These are phyloP conservation scores for Suillus alpinus DNA, from an alignment of 768 basidiomycete genomes.

Conservation along the genomic window DNA sequence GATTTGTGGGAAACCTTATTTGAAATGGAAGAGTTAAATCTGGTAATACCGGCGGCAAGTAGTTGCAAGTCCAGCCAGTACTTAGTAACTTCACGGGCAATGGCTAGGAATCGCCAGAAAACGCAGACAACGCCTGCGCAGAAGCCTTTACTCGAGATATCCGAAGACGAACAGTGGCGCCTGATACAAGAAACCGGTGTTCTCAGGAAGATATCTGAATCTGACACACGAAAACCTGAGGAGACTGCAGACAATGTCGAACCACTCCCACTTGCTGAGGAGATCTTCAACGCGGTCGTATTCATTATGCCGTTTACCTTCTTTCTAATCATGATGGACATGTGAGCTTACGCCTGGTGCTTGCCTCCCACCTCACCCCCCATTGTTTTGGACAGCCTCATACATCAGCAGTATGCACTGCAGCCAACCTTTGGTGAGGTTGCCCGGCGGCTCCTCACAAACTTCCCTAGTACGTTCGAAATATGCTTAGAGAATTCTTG, in stretches of 20 bases:
- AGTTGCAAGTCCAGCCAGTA: not conserved
- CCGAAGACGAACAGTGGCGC: constrained; percentile 79
- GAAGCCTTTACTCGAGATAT: constrained; percentile 43
- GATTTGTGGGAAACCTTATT: not conserved
- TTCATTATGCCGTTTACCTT: constrained; percentile 74
- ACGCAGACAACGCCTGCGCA: constrained; percentile 10
- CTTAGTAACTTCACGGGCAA: constrained; percentile 8
- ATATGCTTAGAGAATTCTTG: not conserved
- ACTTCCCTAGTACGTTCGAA: constrained; percentile 65
- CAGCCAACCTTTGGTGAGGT: constrained; percentile 47
- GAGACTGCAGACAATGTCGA: constrained; percentile 31
- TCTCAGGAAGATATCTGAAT: constrained; percentile 36
- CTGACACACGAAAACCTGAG: constrained; percentile 7
- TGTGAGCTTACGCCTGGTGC: constrained; percentile 48
- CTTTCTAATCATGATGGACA: constrained; percentile 78
- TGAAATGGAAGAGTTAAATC: constrained; percentile 3
- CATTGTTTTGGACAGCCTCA: constrained; percentile 45
- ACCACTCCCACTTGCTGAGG: constrained; percentile 50
- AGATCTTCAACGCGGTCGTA: constrained; percentile 64
- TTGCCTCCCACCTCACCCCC: constrained; percentile 3
- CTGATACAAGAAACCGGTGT: constrained; percentile 66
- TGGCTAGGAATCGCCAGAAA: constrained; percentile 29
- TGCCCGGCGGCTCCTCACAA: constrained; percentile 55
- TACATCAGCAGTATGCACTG: constrained; percentile 77
- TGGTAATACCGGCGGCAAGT: not conserved